Evolutionary conservation across 2,329 filamentous ascomycete genomes (phyloP), one percentile per base, ranked within the genome.

Genomic region (Paramyrothecium roridum): DNA sequence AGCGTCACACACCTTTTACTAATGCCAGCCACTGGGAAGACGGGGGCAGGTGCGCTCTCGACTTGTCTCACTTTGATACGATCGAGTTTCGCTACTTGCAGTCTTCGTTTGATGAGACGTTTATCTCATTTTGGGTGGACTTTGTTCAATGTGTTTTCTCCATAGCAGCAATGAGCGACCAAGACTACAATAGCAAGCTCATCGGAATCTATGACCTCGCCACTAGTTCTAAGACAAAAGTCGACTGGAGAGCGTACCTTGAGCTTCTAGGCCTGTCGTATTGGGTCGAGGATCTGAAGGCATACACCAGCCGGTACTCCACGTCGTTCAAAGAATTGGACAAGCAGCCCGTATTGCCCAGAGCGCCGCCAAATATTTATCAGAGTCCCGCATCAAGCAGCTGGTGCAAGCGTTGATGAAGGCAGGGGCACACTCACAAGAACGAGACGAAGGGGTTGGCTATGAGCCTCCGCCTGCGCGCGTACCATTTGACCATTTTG

Each of bases 31-130:
- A n/a, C n/a, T n/a, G n/a, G n/a, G n/a, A n/a, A n/a, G 37, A 43
- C n/a, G 37, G 13, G 6, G 56, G 53, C 10, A 59, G 59, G 12
- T 67, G 65, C 52, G 65, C 53, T 2, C 48, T 67, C 3, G 66
- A 59, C n/a, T 52, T 66, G 2, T 60, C 63, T 19, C 59, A 57
- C 45, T 62, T 65, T 50, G 50, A 63, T 23, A 67, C 64, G 0
- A 19, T 65, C 16, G 65, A 67, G 55, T 68, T 68, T 21, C 62
- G 66, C 30, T 68, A 68, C 43, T 63, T 64, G 22, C 65, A 67
- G 20, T 59, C 63, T 13, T 60, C 50, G 10, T 66, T 67, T 49
- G 62, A 68, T 23, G 53, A 57, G 3, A 58, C 63, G 12, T 68
- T 59, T 54, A 57, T 68, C 33, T 52, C 57, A 7, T 48, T 61